A percentile compares a stretch with the other conserved stretches of the same genome.
These are phyloP conservation scores for Phytophthora crassamura DNA, from an alignment of 352 stramenopile species.

Conservation along the genomic window DNA sequence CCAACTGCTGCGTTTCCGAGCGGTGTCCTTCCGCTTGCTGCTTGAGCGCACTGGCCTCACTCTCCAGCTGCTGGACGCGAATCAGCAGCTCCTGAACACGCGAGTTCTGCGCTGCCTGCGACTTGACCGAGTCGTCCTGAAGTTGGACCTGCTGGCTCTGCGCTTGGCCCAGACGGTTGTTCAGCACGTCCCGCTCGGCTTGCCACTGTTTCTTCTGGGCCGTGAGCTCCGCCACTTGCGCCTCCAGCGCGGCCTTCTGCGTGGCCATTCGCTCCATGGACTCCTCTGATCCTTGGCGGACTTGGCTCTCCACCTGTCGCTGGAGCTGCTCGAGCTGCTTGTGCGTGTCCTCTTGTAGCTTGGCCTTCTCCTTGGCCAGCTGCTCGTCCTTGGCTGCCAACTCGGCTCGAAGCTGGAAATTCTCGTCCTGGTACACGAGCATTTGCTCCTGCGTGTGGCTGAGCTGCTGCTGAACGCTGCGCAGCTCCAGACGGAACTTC, in stretches of 20 bases:
- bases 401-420: slow-evolving; percentile 60
- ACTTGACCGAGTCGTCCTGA: slow-evolving; percentile 65
- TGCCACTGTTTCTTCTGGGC: slow-evolving; percentile 60
- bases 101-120: slow-evolving; percentile 51
- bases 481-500: slow-evolving; percentile 72
- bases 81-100: slow-evolving; percentile 56
- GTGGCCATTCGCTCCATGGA: slow-evolving; percentile 47
- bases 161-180: slow-evolving; percentile 52
- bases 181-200: slow-evolving; percentile 56
- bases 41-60: slow-evolving; percentile 45
- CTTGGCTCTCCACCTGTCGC: slow-evolving; percentile 61
- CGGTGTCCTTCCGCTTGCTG: slow-evolving; percentile 55
- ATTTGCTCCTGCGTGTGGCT: slow-evolving; percentile 74
- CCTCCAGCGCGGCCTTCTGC: slow-evolving; percentile 54
- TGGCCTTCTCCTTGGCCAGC: slow-evolving; percentile 57
- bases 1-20: slow-evolving; percentile 52
- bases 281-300: slow-evolving; percentile 65
- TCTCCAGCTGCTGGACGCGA: slow-evolving; percentile 55
- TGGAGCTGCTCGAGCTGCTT: slow-evolving; percentile 68
- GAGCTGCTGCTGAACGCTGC: slow-evolving; percentile 66
- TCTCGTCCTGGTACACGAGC: slow-evolving; percentile 76
- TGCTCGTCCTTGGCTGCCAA: slow-evolving; percentile 68
- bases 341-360: slow-evolving; percentile 61
- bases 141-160: slow-evolving; percentile 62
- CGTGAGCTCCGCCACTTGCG: slow-evolving; percentile 51